Percentiles rank a stretch among this genome's conserved stretches.
phyloP scores from a whole-genome alignment of 345 rosid species.

The Brassica nigra region DNA sequence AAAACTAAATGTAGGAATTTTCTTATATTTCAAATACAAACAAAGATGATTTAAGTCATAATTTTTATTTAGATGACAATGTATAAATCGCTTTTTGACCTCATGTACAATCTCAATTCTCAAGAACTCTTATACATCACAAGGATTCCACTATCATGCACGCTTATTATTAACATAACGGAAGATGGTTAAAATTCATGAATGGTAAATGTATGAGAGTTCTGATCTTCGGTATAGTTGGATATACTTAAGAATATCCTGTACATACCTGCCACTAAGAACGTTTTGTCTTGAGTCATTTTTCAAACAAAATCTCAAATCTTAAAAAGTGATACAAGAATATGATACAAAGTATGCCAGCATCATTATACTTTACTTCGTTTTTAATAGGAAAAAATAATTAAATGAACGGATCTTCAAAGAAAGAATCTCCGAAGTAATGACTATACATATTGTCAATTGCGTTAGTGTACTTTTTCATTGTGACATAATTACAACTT shows the following conservation, averaged over 20 bases:
- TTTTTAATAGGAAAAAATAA: background rate
- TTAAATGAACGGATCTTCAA: background rate
- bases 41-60: background rate
- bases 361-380: background rate
- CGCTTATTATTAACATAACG: background rate
- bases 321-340: conserved; percentile 26
- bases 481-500: background rate
- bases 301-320: conserved; percentile 23
- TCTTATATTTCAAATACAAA: background rate
- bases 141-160: background rate
- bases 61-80: background rate
- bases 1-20: background rate
- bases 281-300: conserved; percentile 21
- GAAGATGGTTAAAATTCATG: background rate
- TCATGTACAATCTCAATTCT: background rate
- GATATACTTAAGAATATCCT: conserved; percentile 33
- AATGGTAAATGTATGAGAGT: background rate
- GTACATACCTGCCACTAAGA: background rate
- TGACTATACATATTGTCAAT: background rate
- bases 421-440: conserved; percentile 3
- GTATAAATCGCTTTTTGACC: background rate
- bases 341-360: background rate
- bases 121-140: background rate
- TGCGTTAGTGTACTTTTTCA: conserved; percentile 5
- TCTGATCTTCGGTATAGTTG: conserved; percentile 2